These are phyloP conservation scores for Umbelopsis ramanniana DNA, from an alignment of 192 early-diverging fungal species.

Conservation along the genomic window DNA sequence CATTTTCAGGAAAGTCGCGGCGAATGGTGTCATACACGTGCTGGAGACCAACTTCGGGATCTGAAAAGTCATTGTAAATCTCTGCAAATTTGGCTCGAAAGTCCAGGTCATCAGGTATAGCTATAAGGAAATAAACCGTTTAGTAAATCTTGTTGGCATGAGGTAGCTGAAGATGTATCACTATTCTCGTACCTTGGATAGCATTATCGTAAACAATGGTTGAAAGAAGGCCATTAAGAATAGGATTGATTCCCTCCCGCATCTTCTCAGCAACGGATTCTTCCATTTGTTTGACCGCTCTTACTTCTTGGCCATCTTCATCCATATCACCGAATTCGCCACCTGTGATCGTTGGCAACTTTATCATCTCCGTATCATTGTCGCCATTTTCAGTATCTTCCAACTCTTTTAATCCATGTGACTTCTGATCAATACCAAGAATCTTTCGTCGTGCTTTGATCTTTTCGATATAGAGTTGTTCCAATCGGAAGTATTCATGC, in stretches of 20 bases:
- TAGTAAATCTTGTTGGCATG: neutral
- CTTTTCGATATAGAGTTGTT: slow-evolving; percentile 87
- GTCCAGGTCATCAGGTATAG: slow-evolving; percentile 68
- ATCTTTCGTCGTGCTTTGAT: slow-evolving; percentile 80
- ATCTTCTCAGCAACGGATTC: slow-evolving; percentile 53
- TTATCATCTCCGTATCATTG: slow-evolving; percentile 55
- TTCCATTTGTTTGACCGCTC: slow-evolving; percentile 44
- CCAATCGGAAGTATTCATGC: slow-evolving; percentile 94
- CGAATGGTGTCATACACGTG: slow-evolving; percentile 55
- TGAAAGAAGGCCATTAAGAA: slow-evolving; percentile 76
- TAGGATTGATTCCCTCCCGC: slow-evolving; percentile 62
- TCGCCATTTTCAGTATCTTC: slow-evolving; percentile 39
- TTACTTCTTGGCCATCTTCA: slow-evolving; percentile 44
- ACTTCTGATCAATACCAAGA: slow-evolving; percentile 64
- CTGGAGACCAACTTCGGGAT: slow-evolving; percentile 47
- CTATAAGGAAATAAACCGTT: slow-evolving; percentile 24
- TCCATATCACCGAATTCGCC: slow-evolving; percentile 51
- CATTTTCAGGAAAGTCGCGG: slow-evolving; percentile 60
- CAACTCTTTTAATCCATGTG: slow-evolving; percentile 42
- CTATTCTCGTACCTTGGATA: slow-evolving; percentile 55
- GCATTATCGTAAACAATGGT: slow-evolving; percentile 81
- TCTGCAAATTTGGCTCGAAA: slow-evolving; percentile 79
- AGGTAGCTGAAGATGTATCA: neutral
- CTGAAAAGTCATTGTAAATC: slow-evolving; percentile 61
- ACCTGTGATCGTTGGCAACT: slow-evolving; percentile 60